Evolutionary conservation across 1,139 yeast genomes (phyloP), one percentile per base, ranked within the genome.

Genomic region (Yamadazyma sp.): DNA sequence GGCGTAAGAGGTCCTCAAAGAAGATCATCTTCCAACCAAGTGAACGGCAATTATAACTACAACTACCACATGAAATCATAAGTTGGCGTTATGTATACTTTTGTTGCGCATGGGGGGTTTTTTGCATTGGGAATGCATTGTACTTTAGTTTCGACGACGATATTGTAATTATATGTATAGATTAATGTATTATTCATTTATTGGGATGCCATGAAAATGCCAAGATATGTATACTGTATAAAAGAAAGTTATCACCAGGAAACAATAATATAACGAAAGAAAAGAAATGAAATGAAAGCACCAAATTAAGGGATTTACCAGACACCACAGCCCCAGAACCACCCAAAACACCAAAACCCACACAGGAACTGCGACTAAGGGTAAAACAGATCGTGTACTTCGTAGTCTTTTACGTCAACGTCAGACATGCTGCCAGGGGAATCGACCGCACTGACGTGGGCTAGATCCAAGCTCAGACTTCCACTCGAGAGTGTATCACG

Each of bases 1-100:
- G 98, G 98, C 32, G 98, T 92, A 5, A 79, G 98, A 51, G 94
- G 95, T 4, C 82, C 77, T 23, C 73, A 74, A 31, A 62, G 77
- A 53, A 62, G 77, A 51, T 53, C 71, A 6, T 62, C 73, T 31
- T 54, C 69, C 16, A 66, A 68, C 42, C 71, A 61, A 41, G 58
- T 59, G 14, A 49, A 53, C 33, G 46, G 47, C n/a, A 27, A 26
- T 17, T 43, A 33, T 29, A 41, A 43, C 34, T 45, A 43, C 33
- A 45, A 45, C 30, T 48, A 49, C 37, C 49, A 49, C 36, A 33
- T 43, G 31, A 46, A 49, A 25, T 43, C 42, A 20, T 42, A 32
- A 30, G 7, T 11, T 17, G 12, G 9, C 6, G 5, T 7, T 24
- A 9, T 11, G 22, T 20, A 20, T 8, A 6, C 17, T 29, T 18